Evolutionary conservation across 2,329 filamentous ascomycete species (phyloP), one percentile per base, ranked within the genome.

Genomic region (Arachnomyces sp.): DNA sequence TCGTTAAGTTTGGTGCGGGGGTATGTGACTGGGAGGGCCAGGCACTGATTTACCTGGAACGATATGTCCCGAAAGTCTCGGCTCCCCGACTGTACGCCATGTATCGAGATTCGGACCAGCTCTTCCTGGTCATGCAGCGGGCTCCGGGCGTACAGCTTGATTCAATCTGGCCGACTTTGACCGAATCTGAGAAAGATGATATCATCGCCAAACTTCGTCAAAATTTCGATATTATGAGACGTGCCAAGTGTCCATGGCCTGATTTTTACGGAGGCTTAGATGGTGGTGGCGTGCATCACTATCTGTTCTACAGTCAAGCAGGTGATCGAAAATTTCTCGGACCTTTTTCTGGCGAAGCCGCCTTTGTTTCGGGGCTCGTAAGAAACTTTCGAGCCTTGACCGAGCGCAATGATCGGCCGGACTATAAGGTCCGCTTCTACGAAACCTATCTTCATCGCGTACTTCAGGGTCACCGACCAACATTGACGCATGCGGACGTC

Each of bases 1-100:
- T 56, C 30, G 44, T 47, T 31, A 56, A 58, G 47, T 54, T 47
- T 40, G 59, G 55, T 8, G 17, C 13, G 4, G 17, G 16, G 12
- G 9, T 44, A 29, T 15, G 39, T 11, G 12, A 15, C 20, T 40
- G 39, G 28, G 44, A 47, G 34, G 44, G 44, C 16, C 49, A 56
- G 45, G 44, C 39, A 31, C 37, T 56, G 43, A 31, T 54, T 36
- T 54, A 52, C 16, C 52, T 58, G 28, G 53, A 59, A 41, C 51
- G 48, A 40, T 36, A 59, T 14, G 47, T 55, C 34, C 53, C 54
- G 18, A 36, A 44, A 39, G 39, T 57, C 37, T 49, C 50, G 2
- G 55, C 51, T 16, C 56, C 55, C 39, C 51, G 54, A 44, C 47
- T 59, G 18, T 57, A 57, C 42, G 50, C 51, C 14, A 58, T 59